These are phyloP conservation scores for Monosporascus sp. DNA, from an alignment of 2,329 filamentous ascomycete species.

Conservation along the genomic window DNA sequence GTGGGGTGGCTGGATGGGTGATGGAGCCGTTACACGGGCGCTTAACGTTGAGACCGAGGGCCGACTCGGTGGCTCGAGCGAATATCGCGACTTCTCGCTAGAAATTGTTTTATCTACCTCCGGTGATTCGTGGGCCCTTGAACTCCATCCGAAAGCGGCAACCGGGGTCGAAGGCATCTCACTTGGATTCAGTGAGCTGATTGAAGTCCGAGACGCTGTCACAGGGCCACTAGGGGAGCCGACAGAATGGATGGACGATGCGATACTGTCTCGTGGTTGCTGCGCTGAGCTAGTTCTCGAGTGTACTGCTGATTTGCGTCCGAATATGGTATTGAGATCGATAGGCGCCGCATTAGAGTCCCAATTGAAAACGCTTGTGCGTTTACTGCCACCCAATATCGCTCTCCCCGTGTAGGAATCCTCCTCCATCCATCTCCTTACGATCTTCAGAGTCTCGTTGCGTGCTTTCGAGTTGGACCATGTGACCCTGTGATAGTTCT, in stretches of 20 bases:
- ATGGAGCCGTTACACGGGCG: background rate
- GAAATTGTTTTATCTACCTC: background rate
- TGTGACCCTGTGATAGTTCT: conserved; percentile 53
- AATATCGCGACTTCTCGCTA: background rate
- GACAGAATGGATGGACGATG: background rate
- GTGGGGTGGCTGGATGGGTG: background rate
- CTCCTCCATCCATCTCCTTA: conserved; percentile 63
- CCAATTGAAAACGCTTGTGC: conserved; percentile 57
- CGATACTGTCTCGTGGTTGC: conserved; percentile 4
- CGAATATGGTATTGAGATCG: conserved; percentile 42
- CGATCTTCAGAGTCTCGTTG: conserved; percentile 50
- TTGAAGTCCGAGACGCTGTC: background rate
- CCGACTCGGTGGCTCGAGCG: background rate
- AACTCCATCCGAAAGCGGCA: conserved; percentile 21
- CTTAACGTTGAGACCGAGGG: background rate
- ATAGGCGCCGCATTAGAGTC: conserved; percentile 48
- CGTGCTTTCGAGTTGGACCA: conserved; percentile 54
- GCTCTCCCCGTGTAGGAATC: conserved; percentile 52
- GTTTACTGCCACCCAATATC: conserved; percentile 37
- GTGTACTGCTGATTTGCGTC: conserved; percentile 26
- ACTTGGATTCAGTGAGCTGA: background rate
- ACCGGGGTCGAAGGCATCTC: conserved; percentile 1
- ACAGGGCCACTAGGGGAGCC: conserved; percentile 1
- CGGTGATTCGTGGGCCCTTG: conserved; percentile 5
- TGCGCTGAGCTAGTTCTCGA: conserved; percentile 22